Evolutionary conservation across 164 flowering plant species (phyloP), one percentile per base, ranked within the genome.

Genomic region (Platanus orientalis): DNA sequence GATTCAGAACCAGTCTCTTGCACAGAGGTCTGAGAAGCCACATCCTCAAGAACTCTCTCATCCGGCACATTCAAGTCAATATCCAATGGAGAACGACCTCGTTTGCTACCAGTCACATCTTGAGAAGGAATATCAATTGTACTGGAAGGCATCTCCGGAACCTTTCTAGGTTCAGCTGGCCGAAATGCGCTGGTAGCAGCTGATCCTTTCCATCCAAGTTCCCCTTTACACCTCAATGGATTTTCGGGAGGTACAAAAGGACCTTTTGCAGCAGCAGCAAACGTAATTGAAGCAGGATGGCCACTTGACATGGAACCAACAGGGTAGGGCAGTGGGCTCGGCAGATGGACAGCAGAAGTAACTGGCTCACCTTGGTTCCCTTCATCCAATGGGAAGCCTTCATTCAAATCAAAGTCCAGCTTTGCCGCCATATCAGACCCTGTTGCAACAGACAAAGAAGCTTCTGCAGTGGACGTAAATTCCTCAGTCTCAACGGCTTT

Each of bases 141-240:
- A 58, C 63, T 55, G 4, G 71, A 27, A 11, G 77, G 78, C 67
- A 67, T 66, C 62, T 90, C 91, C 26, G 65, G 39, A 50, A 58
- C 54, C 60, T 79, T 94, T 66, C 96, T 73, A 3, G 98, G 98
- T 74, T 94, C 99, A 62, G 99, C 99, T 1, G 86, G 93, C 14
- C 99, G 84, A 70, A 94, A 94, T 7, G 99, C 99, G 78, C 99
- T 94, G 2, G 97, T 94, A 14, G 97, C 97, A 34, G 99, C 99
- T 29, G 97, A 91, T 21, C 99, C 99, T 67, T 87, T 94, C 99
- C 99, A 94, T 28, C 96, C 89, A 71, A 82, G 78, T 69, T 82
- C 92, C 34, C 77, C 86, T 62, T 78, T 83, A 57, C 69, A 78
- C 76, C 73, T 80, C 71, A 83, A 56, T 12, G 82, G 68, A 62